Evolutionary conservation across 202 grass and related monocot species (phyloP).

Genomic region (Panicum virgatum): DNA sequence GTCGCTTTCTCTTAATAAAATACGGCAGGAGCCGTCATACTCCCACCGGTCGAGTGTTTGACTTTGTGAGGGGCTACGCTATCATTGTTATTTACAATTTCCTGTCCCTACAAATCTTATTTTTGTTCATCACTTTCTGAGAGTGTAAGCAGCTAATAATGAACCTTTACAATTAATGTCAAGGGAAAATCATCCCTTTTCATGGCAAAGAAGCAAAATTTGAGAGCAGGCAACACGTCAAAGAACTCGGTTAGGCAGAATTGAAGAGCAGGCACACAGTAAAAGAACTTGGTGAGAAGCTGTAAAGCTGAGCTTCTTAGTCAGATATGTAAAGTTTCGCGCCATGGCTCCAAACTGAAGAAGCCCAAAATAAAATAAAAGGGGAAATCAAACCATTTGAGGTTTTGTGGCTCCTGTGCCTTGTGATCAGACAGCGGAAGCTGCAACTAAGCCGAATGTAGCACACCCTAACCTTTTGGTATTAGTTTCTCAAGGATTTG

Average conservation of each 20-base stretch:
- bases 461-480: neutral
- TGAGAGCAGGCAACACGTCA: neutral
- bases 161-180: neutral
- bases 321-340: neutral
- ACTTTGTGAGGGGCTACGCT: neutral
- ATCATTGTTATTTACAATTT: neutral
- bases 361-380: neutral
- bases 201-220: neutral
- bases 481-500: neutral
- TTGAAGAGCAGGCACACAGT: neutral
- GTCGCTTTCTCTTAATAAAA: too few species aligned
- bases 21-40: too few species aligned
- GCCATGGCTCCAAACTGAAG: neutral
- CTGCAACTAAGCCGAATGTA: neutral
- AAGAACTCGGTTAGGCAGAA: neutral
- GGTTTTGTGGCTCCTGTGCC: neutral
- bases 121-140: neutral
- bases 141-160: neutral
- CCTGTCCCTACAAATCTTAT: neutral
- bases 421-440: neutral
- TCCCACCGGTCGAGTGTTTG: too few species aligned
- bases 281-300: neutral
- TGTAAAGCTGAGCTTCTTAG: neutral
- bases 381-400: neutral
- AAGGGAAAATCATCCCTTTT: neutral